These are phyloP conservation scores for Fusarium agapanthi DNA, from an alignment of 2,329 filamentous ascomycete species.

Conservation along the genomic window DNA sequence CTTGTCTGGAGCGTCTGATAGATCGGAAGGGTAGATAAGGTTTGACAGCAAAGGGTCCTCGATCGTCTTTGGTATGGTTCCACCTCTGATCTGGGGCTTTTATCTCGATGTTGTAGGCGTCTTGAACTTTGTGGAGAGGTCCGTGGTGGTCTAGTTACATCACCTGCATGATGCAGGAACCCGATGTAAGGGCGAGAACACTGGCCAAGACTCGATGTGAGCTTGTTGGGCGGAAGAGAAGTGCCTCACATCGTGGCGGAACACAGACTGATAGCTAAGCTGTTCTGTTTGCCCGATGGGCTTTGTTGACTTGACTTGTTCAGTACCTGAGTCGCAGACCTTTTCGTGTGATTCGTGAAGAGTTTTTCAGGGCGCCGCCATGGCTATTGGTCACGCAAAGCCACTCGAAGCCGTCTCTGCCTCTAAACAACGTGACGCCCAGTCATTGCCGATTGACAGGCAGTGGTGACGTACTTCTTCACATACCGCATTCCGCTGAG, in stretches of 20 bases:
- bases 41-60: background rate
- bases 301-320: background rate
- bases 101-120: background rate
- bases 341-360: background rate
- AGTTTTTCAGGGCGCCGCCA: background rate
- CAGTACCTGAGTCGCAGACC: no score
- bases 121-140: background rate
- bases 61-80: background rate
- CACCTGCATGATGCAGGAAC: constrained; percentile 20
- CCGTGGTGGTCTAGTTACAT: background rate
- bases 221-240: background rate
- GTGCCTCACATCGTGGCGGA: no score
- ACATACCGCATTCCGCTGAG: background rate
- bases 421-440: background rate
- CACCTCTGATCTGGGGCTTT: background rate
- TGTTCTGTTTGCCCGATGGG: accelerated
- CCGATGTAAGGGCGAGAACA: background rate
- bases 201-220: background rate
- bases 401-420: background rate
- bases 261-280: no score
- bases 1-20: background rate
- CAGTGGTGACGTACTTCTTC: background rate
- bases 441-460: background rate
- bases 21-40: background rate
- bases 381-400: background rate